phyloP scores from a whole-genome alignment of 805 yeast genomes.

The Candida ascalaphidarum region DNA sequence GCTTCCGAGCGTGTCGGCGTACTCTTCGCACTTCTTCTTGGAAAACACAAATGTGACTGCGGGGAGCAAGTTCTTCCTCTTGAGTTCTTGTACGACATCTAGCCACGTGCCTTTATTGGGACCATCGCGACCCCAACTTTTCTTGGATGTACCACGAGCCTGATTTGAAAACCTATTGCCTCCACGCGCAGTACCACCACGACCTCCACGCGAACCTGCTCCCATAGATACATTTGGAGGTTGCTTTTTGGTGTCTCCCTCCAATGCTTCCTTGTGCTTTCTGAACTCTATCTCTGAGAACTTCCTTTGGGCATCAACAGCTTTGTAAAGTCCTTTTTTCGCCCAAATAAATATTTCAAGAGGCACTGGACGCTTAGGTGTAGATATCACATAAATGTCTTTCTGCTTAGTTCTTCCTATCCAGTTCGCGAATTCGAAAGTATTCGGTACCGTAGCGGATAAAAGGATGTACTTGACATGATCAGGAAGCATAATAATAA shows the following conservation, averaged over 20 bases:
- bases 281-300: constrained; percentile 60
- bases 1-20: constrained; percentile 69
- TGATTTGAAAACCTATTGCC: constrained; percentile 23
- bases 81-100: constrained; percentile 61
- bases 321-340: constrained; percentile 60
- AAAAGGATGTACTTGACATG: constrained; percentile 86
- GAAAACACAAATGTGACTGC: constrained; percentile 92
- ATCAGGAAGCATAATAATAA: constrained; percentile 93
- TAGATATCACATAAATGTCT: constrained; percentile 91
- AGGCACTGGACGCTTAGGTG: constrained; percentile 96
- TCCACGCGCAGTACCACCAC: constrained; percentile 39
- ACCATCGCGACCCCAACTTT: constrained; percentile 37
- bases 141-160: constrained; percentile 11
- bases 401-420: constrained; percentile 95
- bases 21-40: constrained; percentile 87
- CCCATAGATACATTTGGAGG: constrained; percentile 31
- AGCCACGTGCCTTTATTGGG: constrained; percentile 79
- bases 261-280: constrained; percentile 46
- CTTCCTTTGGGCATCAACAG: constrained; percentile 64
- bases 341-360: constrained; percentile 83
- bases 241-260: constrained; percentile 24
- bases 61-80: constrained; percentile 67
- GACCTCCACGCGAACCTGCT: constrained; percentile 30
- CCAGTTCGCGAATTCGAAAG: constrained; percentile 97
- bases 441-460: constrained; percentile 98